These are phyloP conservation scores for Schoenoplectus tabernaemontani DNA, from an alignment of 202 grass and related monocot species.

Conservation along the genomic window DNA sequence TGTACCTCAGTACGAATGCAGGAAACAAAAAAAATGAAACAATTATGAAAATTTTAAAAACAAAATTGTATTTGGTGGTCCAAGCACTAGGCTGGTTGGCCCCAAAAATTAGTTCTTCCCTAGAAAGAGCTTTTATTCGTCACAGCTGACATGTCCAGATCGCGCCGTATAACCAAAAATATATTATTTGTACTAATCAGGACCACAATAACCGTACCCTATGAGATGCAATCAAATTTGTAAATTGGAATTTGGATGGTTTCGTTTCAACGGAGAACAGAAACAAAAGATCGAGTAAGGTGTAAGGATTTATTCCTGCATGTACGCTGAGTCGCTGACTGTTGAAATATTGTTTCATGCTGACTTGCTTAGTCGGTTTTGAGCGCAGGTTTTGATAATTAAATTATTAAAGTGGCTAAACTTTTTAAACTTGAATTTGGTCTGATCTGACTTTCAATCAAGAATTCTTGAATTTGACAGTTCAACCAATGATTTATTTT, in stretches of 20 bases:
- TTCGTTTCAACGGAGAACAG: neutral
- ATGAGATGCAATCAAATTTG: constrained; percentile 2
- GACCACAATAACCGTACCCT: neutral
- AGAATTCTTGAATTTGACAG: neutral
- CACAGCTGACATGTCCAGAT: constrained; percentile 10
- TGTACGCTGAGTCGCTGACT: neutral
- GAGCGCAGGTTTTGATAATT: neutral
- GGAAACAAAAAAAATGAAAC: neutral
- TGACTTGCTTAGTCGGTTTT: neutral
- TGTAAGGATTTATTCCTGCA: neutral
- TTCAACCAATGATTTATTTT: too few species aligned
- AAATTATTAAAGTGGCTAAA: neutral
- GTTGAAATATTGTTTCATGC: neutral
- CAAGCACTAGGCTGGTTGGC: neutral
- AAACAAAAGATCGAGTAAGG: neutral
- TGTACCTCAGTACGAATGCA: neutral
- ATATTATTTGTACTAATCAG: neutral
- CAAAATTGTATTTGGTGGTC: neutral
- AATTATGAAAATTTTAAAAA: neutral
- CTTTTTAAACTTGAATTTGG: neutral
- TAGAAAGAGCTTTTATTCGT: neutral
- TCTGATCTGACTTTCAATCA: neutral
- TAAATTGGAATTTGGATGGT: neutral
- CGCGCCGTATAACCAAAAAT: neutral
- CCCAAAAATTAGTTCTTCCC: neutral